Percentiles rank a stretch among this genome's conserved stretches.
Conservation (phyloP, 2,329 filamentous ascomycete species). For the Metarhizium sp. region DNA sequence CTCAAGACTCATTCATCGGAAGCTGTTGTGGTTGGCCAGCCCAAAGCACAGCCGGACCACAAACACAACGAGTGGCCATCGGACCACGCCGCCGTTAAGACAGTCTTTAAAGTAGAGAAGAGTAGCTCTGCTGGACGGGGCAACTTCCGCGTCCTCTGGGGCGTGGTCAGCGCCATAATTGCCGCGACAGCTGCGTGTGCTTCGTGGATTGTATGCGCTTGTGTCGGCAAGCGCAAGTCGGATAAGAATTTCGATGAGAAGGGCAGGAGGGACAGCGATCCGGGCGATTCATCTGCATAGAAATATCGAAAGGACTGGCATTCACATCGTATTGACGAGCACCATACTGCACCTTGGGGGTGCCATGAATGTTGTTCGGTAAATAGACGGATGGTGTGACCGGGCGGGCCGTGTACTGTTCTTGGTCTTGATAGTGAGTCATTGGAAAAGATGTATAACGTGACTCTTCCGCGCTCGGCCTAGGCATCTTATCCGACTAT, state of each 20-base stretch:
- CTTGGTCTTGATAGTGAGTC: too few species aligned
- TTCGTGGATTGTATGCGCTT: neutral
- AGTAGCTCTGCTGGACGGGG: neutral
- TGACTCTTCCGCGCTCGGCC: too few species aligned
- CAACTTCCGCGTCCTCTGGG: neutral
- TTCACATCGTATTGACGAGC: neutral
- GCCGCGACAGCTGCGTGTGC: neutral
- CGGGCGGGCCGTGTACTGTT: too few species aligned
- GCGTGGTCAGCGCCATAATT: neutral
- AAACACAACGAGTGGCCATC: slow-evolving; percentile 31
- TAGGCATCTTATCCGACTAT: too few species aligned
- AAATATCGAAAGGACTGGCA: neutral
- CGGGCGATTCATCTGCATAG: neutral
- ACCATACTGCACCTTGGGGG: neutral
- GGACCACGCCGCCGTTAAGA: slow-evolving; percentile 27
- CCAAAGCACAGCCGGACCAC: slow-evolving; percentile 23
- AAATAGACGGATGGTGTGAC: too few species aligned
- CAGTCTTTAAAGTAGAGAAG: slow-evolving; percentile 14
- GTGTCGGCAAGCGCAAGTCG: neutral
- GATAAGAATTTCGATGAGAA: neutral
- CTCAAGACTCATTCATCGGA: slow-evolving; percentile 22
- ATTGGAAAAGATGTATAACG: too few species aligned
- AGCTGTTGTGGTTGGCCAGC: slow-evolving; percentile 22
- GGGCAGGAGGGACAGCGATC: neutral
- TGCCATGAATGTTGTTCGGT: too few species aligned